These are phyloP conservation scores for Coemansia biformis DNA, from an alignment of 192 early-diverging fungal genomes.

Conservation along the genomic window DNA sequence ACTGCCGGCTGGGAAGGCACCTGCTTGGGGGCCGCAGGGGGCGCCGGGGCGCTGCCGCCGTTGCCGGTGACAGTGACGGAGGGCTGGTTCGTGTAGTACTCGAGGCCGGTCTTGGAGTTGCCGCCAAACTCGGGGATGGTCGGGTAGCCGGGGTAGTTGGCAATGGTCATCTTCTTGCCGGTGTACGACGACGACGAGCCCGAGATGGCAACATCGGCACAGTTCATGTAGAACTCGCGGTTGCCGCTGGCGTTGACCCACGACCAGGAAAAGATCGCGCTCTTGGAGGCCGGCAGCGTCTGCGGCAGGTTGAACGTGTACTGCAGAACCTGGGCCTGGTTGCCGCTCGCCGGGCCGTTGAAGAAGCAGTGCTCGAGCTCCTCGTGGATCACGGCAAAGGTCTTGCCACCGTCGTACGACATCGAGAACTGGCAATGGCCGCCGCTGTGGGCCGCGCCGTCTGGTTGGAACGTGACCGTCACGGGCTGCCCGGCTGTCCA, in stretches of 20 bases:
- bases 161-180: slow-evolving; percentile 52
- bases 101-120: slow-evolving; percentile 28
- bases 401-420: slow-evolving; percentile 54
- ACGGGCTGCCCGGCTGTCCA: slow-evolving; percentile 51
- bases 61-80: slow-evolving; percentile 37
- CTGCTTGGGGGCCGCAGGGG: too few relatives aligned
- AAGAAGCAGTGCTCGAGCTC: slow-evolving; percentile 49
- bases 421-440: slow-evolving; percentile 60
- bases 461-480: slow-evolving; percentile 36
- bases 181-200: slow-evolving; percentile 42
- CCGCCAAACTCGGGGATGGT: slow-evolving; percentile 52
- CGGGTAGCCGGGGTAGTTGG: slow-evolving; percentile 52
- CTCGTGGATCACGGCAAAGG: slow-evolving; percentile 52
- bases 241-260: slow-evolving; percentile 71
- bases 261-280: slow-evolving; percentile 56
- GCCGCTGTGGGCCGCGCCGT: slow-evolving; percentile 49
- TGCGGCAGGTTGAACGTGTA: slow-evolving; percentile 53
- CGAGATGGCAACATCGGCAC: slow-evolving; percentile 63
- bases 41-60: neutral
- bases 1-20: too few relatives aligned
- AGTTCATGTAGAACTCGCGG: slow-evolving; percentile 68
- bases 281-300: slow-evolving; percentile 42
- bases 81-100: slow-evolving; percentile 19
- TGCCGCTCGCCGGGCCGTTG: slow-evolving; percentile 11
- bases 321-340: slow-evolving; percentile 7